Evolutionary conservation across 495 filamentous ascomycete species (phyloP).

Genomic region (Bathelium albidoporum): DNA sequence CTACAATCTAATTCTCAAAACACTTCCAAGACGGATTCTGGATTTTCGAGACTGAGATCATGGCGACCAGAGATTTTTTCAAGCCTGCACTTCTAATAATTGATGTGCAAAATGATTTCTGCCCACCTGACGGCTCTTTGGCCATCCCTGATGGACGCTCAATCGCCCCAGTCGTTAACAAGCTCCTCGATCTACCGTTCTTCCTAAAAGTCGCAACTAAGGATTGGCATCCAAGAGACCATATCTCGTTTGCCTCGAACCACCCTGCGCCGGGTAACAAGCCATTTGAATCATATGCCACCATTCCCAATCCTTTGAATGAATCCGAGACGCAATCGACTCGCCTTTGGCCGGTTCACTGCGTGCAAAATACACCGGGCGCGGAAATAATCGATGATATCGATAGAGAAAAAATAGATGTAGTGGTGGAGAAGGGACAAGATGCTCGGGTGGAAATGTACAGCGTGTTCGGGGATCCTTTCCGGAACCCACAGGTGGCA

Average conservation of each 20-base stretch:
- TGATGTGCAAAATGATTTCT: conserved; percentile 77
- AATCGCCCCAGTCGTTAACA: conserved; percentile 62
- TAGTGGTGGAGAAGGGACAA: conserved; percentile 66
- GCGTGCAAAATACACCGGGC: conserved; percentile 63
- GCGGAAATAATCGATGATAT: conserved; percentile 69
- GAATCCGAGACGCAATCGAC: conserved; percentile 52
- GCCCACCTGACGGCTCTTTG: conserved; percentile 78
- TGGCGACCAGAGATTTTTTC: background rate
- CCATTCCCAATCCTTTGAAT: conserved; percentile 55
- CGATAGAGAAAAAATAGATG: conserved; percentile 46
- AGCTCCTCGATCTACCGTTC: conserved; percentile 64
- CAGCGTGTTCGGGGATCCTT: conserved; percentile 71
- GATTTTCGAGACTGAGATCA: background rate
- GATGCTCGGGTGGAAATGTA: conserved; percentile 79
- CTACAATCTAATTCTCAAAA: background rate
- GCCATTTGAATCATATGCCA: conserved; percentile 54
- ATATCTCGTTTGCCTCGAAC: conserved; percentile 84
- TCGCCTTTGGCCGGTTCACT: conserved; percentile 83
- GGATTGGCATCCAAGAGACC: conserved; percentile 76
- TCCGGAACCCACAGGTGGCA: conserved; percentile 41
- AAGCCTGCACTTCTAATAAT: conserved; percentile 1
- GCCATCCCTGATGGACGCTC: conserved; percentile 62
- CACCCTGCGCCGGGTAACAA: conserved; percentile 54
- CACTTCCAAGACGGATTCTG: background rate
- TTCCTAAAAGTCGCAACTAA: conserved; percentile 67